phyloP scores from a whole-genome alignment of 352 stramenopile genomes.

The Pythium guiyangense region DNA sequence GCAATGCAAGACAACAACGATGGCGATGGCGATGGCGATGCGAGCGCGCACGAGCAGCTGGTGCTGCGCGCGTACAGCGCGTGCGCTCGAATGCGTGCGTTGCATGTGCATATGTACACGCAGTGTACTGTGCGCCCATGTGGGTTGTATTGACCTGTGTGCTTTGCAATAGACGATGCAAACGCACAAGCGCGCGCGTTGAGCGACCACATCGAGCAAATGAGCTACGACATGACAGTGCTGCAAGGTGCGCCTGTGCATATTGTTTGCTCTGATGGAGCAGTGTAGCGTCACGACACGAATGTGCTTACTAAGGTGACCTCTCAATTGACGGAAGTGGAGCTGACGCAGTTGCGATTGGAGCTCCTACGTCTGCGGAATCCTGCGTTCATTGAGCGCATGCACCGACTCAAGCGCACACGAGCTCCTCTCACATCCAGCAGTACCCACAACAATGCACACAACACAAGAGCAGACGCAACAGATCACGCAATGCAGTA shows the following conservation, averaged over 20 bases:
- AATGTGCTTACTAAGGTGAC: too few species aligned
- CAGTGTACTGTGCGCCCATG: background rate
- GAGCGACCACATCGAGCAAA: background rate
- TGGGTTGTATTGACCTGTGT: background rate
- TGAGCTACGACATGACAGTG: background rate
- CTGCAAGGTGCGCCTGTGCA: background rate
- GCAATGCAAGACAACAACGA: too few species aligned
- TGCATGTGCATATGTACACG: background rate
- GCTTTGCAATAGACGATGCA: background rate
- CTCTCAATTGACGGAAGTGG: background rate
- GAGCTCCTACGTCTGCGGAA: conserved; percentile 13
- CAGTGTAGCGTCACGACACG: background rate
- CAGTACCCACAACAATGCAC: too few species aligned
- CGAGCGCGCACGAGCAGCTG: background rate
- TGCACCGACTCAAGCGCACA: conserved; percentile 6
- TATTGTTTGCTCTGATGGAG: background rate
- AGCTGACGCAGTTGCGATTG: conserved; percentile 12
- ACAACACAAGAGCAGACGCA: too few species aligned
- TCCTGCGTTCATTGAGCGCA: conserved; percentile 11
- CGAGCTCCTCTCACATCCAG: background rate
- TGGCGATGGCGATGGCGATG: background rate
- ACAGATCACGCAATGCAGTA: background rate
- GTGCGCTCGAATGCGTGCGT: background rate
- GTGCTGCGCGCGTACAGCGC: conserved; percentile 1
- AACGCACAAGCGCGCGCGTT: background rate